Evolutionary conservation across 2,329 filamentous ascomycete species (phyloP), one percentile per base, ranked within the genome.

Genomic region (Microsporum audouinii): DNA sequence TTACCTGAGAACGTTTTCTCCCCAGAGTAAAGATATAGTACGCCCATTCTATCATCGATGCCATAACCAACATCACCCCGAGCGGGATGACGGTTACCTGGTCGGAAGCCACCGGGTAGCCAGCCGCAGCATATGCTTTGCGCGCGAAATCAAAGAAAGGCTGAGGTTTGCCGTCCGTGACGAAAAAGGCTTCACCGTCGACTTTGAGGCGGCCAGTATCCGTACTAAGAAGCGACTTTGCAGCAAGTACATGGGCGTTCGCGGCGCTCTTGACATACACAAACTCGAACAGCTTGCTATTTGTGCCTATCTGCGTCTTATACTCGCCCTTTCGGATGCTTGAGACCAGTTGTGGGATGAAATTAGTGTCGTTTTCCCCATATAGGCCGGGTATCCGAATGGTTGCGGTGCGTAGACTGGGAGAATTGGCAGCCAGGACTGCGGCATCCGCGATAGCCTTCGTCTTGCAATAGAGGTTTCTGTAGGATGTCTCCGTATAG

Each of bases 61-160:
- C 55, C 3, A 58, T 14, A 5, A 58, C 5, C 8, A 39, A 58
- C 31, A 36, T 36, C 31, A 36, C 5, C 29, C 8, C 10, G 1
- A 36, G 5, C 7, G 55, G 55, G 55, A 58, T 58, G 1, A 27
- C 17, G 29, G 29, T 34, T 12, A 39, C 17, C 5, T 58, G 31
- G 10, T 58, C 31, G 12, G 55, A 36, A 41, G 29, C 29, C 4
- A 36, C 38, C 14, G 55, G 31, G 10, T 58, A 10, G 5, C 55
- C 55, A 38, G 55, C 55, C 31, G 31, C 31, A 34, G 12, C 38
- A 27, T 36, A 58, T 36, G 31, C 55, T 5, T 34, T 10, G 3
- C 88, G 80, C 65, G 86, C 82, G 69, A 91, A 87, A 73, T 91
- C 88, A 82, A 90, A 91, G 72, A 92, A 90, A 71, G 89, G 89